Evolutionary conservation across 208 protist genomes (phyloP), one percentile per base, ranked within the genome.

Genomic region (Wallacemonas sp.): DNA sequence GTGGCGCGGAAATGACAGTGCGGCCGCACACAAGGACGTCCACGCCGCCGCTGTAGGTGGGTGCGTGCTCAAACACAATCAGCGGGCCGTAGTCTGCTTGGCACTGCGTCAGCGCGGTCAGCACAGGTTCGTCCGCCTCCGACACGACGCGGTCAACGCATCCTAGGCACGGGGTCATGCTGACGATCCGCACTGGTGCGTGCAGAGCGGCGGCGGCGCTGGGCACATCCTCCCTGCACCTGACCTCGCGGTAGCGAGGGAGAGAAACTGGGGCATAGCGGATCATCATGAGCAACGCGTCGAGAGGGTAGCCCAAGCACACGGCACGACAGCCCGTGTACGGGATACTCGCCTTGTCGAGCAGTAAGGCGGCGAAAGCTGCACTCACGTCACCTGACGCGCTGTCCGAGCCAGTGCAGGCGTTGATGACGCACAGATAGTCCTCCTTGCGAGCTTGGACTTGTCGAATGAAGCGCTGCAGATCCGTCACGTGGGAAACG

Each of bases 211-310:
- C 18, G 54, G 72, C 78, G 16, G 76, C 74, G 2, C 49, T 52
- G 11, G 61, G 46, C 31, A 74, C 69, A 3, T 82, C 77, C 1
- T 44, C 67, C 28, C 50, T 55, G 10, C 54, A 61, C 12, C 57
- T 50, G 25, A 90, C 57, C 23, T 92, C 72, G n/a, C 70, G 57
- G 59, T 85, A 92, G 5, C 65, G 74, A 11, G 89, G 83, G 22
- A 94, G 39, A 12, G 81, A 76, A 25, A 94, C 52, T 16, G 72
- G 74, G 7, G 84, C 89, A 74, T 94, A 94, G 61, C 65, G 79
- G 23, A 82, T 74, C 78, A 92, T 89, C 89, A 94, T 91, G 39
- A 91, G 72, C 10, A 94, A 67, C 33, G 81, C 48, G 45, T 92
- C 86, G 3, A 86, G 72, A 10, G 89, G 59, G 33, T 91, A 85